Percentiles rank a stretch among this genome's conserved stretches.
Evolutionary conservation across 2,329 filamentous ascomycete species (phyloP).

Genomic region (Colletotrichum trifolii): DNA sequence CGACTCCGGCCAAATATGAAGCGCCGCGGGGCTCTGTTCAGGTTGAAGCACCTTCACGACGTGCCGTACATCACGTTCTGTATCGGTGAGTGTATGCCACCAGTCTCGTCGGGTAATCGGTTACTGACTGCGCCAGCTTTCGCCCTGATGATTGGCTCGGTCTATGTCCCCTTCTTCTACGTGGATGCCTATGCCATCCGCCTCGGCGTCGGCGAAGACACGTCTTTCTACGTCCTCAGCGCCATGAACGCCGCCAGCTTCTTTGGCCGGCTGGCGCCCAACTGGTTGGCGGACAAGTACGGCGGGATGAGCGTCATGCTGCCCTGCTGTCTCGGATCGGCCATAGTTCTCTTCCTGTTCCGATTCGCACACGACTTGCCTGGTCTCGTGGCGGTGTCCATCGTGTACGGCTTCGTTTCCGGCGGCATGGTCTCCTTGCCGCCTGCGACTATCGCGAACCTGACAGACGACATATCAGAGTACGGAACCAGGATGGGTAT

Average conservation of each 20-base stretch:
- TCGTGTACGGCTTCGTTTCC: constrained; percentile 37
- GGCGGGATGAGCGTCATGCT: constrained; percentile 35
- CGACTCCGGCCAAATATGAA: constrained; percentile 29
- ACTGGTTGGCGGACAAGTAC: constrained; percentile 34
- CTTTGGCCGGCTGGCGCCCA: constrained; percentile 36
- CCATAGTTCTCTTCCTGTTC: constrained; percentile 24
- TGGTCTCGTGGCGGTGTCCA: constrained; percentile 29
- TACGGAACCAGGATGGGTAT: constrained; percentile 36
- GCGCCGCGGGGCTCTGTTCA: constrained; percentile 25
- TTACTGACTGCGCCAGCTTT: constrained; percentile 14
- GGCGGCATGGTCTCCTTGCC: constrained; percentile 35
- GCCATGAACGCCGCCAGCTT: constrained; percentile 37
- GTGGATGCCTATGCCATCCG: constrained; percentile 28
- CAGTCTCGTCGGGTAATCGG: no score
- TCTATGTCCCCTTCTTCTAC: constrained; percentile 34
- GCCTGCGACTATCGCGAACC: constrained; percentile 28
- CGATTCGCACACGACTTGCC: constrained; percentile 20
- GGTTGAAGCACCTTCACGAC: constrained; percentile 24
- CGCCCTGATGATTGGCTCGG: constrained; percentile 31
- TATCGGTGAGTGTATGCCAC: constrained; percentile 7
- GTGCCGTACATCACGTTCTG: constrained; percentile 19
- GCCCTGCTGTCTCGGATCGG: constrained; percentile 29
- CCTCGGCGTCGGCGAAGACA: constrained; percentile 17
- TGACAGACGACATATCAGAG: constrained; percentile 30
- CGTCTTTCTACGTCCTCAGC: constrained; percentile 35